Percentiles rank a stretch among this genome's conserved stretches.
phyloP scores from a whole-genome alignment of 495 filamentous ascomycete genomes.

The Annulohypoxylon moriforme region DNA sequence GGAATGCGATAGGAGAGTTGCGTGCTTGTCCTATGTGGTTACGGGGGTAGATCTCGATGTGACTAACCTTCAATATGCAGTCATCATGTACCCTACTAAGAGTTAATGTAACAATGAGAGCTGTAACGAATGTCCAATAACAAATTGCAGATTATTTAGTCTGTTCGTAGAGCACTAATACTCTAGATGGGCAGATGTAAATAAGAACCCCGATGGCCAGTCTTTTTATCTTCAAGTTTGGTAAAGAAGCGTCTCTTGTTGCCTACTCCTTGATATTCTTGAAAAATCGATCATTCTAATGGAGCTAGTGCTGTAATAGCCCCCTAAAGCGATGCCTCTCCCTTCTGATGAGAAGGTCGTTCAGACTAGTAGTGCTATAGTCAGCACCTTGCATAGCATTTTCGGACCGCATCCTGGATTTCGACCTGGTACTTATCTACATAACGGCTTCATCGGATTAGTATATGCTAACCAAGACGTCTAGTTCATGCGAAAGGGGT shows the following conservation, averaged over 20 bases:
- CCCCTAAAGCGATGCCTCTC: conserved; percentile 54
- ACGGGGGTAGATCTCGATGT: conserved; percentile 10
- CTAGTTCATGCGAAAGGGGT: conserved; percentile 65
- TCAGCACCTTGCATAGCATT: conserved; percentile 52
- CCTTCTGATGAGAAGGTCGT: conserved; percentile 54
- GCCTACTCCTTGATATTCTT: background rate
- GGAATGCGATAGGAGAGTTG: background rate
- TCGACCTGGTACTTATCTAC: conserved; percentile 52
- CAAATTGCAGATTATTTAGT: conserved; percentile 22
- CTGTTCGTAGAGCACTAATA: background rate
- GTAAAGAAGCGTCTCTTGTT: background rate
- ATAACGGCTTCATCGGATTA: background rate
- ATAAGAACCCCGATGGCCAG: background rate
- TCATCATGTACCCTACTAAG: background rate
- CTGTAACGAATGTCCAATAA: background rate
- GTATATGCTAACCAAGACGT: background rate
- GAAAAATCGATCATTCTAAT: background rate
- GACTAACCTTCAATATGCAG: conserved; percentile 13
- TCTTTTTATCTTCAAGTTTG: background rate
- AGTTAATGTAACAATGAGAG: background rate
- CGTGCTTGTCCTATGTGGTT: background rate
- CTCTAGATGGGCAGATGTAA: background rate
- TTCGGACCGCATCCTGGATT: conserved; percentile 61
- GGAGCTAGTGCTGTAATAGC: background rate
- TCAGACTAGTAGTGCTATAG: conserved; percentile 55